These are phyloP conservation scores for Ilex asprella DNA, from an alignment of 257 asterid genomes.

Conservation along the genomic window DNA sequence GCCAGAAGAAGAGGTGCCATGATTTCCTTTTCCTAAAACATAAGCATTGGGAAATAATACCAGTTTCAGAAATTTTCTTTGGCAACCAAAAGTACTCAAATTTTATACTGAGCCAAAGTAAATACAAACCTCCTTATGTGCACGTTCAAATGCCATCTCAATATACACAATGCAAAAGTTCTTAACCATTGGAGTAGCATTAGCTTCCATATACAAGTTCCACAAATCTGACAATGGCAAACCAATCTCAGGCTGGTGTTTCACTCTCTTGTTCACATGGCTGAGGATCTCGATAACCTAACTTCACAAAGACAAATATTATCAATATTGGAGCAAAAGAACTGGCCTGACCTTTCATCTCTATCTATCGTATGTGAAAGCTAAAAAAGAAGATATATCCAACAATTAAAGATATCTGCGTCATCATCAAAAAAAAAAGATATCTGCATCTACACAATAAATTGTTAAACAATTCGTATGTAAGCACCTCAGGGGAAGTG, in stretches of 20 bases:
- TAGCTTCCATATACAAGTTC: slow-evolving; percentile 68
- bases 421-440: too few species aligned
- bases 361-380: background rate
- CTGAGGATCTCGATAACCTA: slow-evolving; percentile 84
- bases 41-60: slow-evolving; percentile 1
- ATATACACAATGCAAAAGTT: slow-evolving; percentile 83
- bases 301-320: slow-evolving; percentile 5
- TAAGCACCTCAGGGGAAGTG: background rate
- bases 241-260: slow-evolving; percentile 63
- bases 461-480: background rate
- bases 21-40: slow-evolving; percentile 67
- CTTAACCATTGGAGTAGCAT: slow-evolving; percentile 73
- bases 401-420: too few species aligned
- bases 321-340: background rate
- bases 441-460: too few species aligned
- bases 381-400: too few species aligned
- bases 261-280: slow-evolving; percentile 93
- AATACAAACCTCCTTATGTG: slow-evolving; percentile 54
- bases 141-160: slow-evolving; percentile 94
- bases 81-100: background rate
- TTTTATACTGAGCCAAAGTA: background rate
- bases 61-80: background rate
- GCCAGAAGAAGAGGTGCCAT: slow-evolving; percentile 59
- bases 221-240: slow-evolving; percentile 72
- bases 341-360: background rate